Base-by-base conservation (phyloP, 805 yeast species). In the Hanseniaspora thailandica region DNA sequence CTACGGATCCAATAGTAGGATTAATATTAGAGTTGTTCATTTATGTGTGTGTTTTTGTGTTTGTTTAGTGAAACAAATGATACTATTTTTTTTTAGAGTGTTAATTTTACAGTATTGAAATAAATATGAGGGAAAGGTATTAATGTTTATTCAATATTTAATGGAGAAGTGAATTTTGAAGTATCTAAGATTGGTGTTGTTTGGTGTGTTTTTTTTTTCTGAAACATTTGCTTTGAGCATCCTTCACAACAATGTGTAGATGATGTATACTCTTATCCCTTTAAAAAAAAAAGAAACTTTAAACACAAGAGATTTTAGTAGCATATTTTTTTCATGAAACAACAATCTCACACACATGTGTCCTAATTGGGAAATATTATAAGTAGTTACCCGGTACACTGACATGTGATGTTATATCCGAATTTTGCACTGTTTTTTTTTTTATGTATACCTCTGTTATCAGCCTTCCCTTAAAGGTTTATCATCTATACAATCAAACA, bases 1-100 rank as follows among this genome's bases (percentile, higher is more conserved):
- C 71, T 17, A 69, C 57, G 7, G 72, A 63, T 19, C 56, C 62
- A 9, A 45, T 56, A 23, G 56, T 57, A 17, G 50, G 55, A 25
- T 54, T 54, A 19, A 45, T 31, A 7, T 51, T 51, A 45, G 23
- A 17, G 8, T n/a, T 20, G 23, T 30, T 45, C 40, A 45, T 45
- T 31, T 20, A 9, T 33, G 0, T 23, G 12, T 10, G 15, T 2
- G 17, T 13, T 20, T 22, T 31, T 31, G 34, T 15, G 2, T 2
- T 30, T 13, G 33, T 30, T 30, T 30, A 30, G 33, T 30, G 12
- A 30, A 30, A 6, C 8, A 30, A 30, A 30, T 2, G 33, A 10
- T 4, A 6, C 33, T 30, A 10, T 13, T 30, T 30, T 30, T 30
- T 10, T 30, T 30, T 30, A 13, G 9, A 6, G 12, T 30, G 33